These are phyloP conservation scores for Domatiomyces globalis DNA, from an alignment of 2,329 filamentous ascomycete species.

Conservation along the genomic window DNA sequence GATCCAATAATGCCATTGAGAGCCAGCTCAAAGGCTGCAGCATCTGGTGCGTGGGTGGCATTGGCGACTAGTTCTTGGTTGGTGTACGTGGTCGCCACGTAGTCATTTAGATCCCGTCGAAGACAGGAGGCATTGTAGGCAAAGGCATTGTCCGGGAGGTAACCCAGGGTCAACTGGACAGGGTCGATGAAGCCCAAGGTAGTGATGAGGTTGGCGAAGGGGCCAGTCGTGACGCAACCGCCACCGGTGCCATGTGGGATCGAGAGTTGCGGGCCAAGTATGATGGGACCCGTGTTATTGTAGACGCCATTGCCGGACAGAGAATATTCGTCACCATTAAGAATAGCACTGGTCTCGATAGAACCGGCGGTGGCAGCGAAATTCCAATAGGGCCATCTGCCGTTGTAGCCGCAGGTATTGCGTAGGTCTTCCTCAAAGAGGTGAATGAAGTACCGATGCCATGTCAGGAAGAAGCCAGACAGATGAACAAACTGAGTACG, in stretches of 20 bases:
- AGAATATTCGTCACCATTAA: slow-evolving; percentile 27
- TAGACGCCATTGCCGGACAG: slow-evolving; percentile 21
- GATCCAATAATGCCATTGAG: slow-evolving; percentile 17
- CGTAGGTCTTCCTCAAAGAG: slow-evolving; percentile 32
- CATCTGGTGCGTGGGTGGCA: slow-evolving; percentile 14
- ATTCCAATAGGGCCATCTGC: slow-evolving; percentile 31
- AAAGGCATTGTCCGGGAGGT: slow-evolving; percentile 12
- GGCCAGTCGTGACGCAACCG: slow-evolving; percentile 19
- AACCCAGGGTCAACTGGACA: slow-evolving; percentile 8
- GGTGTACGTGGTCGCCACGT: slow-evolving; percentile 16
- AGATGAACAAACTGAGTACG: slow-evolving; percentile 25
- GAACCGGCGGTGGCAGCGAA: slow-evolving; percentile 23
- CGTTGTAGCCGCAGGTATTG: slow-evolving; percentile 32
- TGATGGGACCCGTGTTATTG: slow-evolving; percentile 12
- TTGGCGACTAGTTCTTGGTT: slow-evolving; percentile 10
- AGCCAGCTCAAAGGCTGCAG: slow-evolving; percentile 12
- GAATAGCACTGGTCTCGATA: slow-evolving; percentile 19
- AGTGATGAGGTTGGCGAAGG: slow-evolving; percentile 17
- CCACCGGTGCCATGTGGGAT: slow-evolving; percentile 19
- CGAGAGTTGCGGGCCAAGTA: slow-evolving; percentile 8
- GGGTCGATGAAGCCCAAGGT: slow-evolving; percentile 15
- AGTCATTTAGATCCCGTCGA: slow-evolving; percentile 17
- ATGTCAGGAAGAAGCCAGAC: slow-evolving; percentile 28
- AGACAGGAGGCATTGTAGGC: slow-evolving; percentile 16
- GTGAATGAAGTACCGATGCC: slow-evolving; percentile 33